Conservation (phyloP, 164 flowering plant genomes). For the Liriodendron chinense region DNA sequence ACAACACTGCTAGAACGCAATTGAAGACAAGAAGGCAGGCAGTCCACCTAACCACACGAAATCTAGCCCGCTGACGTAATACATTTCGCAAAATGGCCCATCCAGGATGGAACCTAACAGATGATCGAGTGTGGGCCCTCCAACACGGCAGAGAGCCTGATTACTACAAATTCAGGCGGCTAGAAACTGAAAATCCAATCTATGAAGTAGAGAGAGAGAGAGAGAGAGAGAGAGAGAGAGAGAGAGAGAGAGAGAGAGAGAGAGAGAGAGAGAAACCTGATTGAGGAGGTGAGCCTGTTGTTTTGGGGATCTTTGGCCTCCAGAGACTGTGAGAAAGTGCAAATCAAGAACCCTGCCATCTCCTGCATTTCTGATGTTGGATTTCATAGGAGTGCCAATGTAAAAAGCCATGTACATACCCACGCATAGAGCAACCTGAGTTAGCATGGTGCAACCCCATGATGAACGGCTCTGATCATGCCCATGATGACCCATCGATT, state of each 20-base stretch:
- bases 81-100: not conserved
- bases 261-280: conserved; percentile 35
- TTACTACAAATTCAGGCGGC: not conserved
- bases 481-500: no score
- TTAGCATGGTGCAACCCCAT: conserved; percentile 45
- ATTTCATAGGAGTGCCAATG: conserved; percentile 34
- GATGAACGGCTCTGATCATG: conserved; percentile 17
- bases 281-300: conserved; percentile 55
- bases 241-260: not conserved
- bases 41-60: not conserved
- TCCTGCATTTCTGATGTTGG: not conserved
- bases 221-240: conserved; percentile 12
- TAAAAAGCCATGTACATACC: conserved; percentile 45
- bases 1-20: not conserved
- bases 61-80: not conserved
- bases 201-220: not conserved
- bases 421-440: conserved; percentile 45
- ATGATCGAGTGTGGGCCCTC: not conserved
- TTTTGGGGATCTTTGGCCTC: conserved; percentile 43
- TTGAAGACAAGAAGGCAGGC: not conserved
- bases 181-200: not conserved
- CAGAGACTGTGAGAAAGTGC: conserved; percentile 54
- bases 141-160: not conserved
- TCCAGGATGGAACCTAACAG: not conserved
- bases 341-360: conserved; percentile 27